Evolutionary conservation across 257 asterid genomes (phyloP).

Genomic region (Sherardia arvensis): DNA sequence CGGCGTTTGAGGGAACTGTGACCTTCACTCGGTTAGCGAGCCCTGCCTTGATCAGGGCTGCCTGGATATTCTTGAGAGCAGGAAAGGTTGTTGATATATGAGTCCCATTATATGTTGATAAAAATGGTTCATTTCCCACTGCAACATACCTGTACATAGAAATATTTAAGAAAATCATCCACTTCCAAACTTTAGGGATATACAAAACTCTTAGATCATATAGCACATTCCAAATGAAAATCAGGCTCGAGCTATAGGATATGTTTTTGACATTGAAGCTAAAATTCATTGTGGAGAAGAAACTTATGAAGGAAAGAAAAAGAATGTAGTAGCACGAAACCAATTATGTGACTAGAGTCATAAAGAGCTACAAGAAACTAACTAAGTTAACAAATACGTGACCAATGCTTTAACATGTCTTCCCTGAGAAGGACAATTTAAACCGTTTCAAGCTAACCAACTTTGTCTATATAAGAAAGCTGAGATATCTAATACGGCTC

Average conservation of each 20-base stretch:
- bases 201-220: background rate
- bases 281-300: background rate
- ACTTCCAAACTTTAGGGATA: background rate
- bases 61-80: conserved; percentile 26
- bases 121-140: conserved; percentile 24
- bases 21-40: conserved; percentile 23
- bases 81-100: conserved; percentile 16
- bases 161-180: background rate
- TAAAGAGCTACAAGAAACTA: background rate
- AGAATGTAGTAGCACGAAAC: too few relatives aligned
- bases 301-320: background rate
- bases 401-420: background rate
- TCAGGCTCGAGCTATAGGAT: too few relatives aligned
- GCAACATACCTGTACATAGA: conserved; percentile 14
- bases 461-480: background rate
- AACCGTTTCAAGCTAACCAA: background rate
- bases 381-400: background rate
- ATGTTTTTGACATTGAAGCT: background rate
- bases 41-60: conserved; percentile 25
- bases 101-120: conserved; percentile 15
- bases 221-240: too few relatives aligned
- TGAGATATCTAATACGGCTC: background rate
- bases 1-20: conserved; percentile 25
- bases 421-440: background rate
- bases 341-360: background rate